Evolutionary conservation across 2,329 filamentous ascomycete species (phyloP).

Genomic region (Aaosphaeria arxii): DNA sequence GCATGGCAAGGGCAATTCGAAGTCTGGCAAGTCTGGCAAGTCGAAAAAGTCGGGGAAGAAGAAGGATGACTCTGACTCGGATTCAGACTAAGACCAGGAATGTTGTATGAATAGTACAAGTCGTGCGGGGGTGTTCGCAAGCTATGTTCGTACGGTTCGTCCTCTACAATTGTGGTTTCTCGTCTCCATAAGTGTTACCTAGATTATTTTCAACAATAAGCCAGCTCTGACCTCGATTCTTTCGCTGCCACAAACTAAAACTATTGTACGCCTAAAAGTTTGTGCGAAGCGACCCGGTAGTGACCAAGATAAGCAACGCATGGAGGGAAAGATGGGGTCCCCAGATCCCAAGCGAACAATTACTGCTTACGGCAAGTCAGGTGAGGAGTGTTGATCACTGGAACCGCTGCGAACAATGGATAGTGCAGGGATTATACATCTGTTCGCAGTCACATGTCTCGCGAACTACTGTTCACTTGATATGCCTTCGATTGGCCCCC

Average conservation of each 20-base stretch:
- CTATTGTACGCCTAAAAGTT: background rate
- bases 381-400: conserved; percentile 24
- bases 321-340: no score
- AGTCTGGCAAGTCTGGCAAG: background rate
- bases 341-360: conserved; percentile 1
- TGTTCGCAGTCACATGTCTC: conserved; percentile 6
- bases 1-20: background rate
- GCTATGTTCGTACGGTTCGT: no score
- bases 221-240: background rate
- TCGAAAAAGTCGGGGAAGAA: background rate
- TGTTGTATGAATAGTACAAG: no score
- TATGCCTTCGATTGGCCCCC: no score
- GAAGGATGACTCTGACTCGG: background rate
- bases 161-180: no score
- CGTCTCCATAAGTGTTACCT: no score
- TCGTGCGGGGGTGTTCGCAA: no score
- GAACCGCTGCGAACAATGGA: conserved; percentile 31
- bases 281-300: background rate
- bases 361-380: conserved; percentile 21
- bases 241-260: background rate
- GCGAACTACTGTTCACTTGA: no score
- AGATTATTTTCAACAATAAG: no score
- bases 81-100: background rate
- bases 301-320: no score
- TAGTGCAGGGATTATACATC: conserved; percentile 14